Percentiles rank a stretch among this genome's conserved stretches.
Conservation (phyloP, 306 rosid species). For the Vigna trinervia region DNA sequence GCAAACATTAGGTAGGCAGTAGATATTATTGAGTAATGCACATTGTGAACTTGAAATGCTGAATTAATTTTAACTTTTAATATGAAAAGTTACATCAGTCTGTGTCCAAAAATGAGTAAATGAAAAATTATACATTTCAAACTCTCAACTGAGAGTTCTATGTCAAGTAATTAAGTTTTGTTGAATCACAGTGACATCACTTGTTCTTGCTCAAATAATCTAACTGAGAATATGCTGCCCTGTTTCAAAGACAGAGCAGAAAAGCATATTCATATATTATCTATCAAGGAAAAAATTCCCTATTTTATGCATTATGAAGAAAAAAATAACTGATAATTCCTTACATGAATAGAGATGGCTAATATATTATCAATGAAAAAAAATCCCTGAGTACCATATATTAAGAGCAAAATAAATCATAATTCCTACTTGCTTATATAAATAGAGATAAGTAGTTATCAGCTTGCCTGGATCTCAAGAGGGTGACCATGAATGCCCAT, state of each 20-base stretch:
- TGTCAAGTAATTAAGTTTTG: not conserved
- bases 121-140: conserved; percentile 11
- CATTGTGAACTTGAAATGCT: not conserved
- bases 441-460: conserved; percentile 16
- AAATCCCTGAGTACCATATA: not conserved
- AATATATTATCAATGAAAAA: conserved; percentile 6
- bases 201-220: conserved; percentile 22
- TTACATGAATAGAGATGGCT: not conserved
- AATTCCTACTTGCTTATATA: conserved; percentile 34
- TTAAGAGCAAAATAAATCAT: conserved; percentile 20
- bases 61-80: not conserved
- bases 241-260: conserved; percentile 20
- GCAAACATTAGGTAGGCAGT: not conserved
- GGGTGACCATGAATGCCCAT: conserved; percentile 98
- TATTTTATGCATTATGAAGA: conserved; percentile 2
- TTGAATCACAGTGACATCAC: not conserved
- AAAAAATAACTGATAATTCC: conserved; percentile 19
- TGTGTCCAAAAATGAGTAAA: conserved; percentile 21
- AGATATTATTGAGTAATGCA: not conserved
- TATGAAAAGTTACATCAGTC: conserved; percentile 4
- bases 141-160: conserved; percentile 9
- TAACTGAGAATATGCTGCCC: not conserved
- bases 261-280: not conserved
- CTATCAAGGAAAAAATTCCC: not conserved
- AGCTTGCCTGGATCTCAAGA: conserved; percentile 87